Base-by-base conservation (phyloP, 2,329 filamentous ascomycete genomes). In the Trichoderma simmonsii region DNA sequence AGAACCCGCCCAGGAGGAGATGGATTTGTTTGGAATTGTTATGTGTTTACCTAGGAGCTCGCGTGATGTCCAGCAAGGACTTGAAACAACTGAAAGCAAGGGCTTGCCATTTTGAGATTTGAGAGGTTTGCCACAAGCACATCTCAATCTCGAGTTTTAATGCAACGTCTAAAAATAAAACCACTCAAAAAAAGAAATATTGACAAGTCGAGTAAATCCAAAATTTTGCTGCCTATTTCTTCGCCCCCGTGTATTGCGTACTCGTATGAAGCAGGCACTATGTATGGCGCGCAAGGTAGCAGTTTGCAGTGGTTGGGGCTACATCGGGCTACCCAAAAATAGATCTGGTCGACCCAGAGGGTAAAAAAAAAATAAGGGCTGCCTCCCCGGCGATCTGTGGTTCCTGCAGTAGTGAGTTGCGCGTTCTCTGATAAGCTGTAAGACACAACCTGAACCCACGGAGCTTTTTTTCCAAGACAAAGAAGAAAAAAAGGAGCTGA, bases 371-470 rank as follows among this genome's bases (percentile, higher is more conserved):
- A 51, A 26, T 24, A 36, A 54, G 26, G 65, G 65, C 34, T 68
- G 54, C 65, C 65, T 68, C 65, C 65, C 54, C 51, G 66, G 24
- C 28, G 66, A 69, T 69, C 66, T 51, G 32, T 24, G 66, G 66
- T 69, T 26, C 66, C 66, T 69, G 66, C 66, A 30, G 24, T 69
- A 61, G 56, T 61, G 21, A 24, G n/a, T 21, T 24, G n/a, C n/a
- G 43, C 43, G 21, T 30, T n/a, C 28, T 51, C 28, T 51, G 28
- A 48, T 34, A 51, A 14, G 54, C 54, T 68, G 28, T 32, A 56
- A 43, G 34, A 60, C 39, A 48, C 39, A 48, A 48, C 34, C 14
- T 36, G 34, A 36, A 36, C 15, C 66, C 66, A 28, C 34, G 34
- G 11, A 26, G 34, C n/a, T 18, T 3, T 61, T 26, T 26, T 28